Conservation (phyloP, 2,329 filamentous ascomycete species). For the Cytospora mali region DNA sequence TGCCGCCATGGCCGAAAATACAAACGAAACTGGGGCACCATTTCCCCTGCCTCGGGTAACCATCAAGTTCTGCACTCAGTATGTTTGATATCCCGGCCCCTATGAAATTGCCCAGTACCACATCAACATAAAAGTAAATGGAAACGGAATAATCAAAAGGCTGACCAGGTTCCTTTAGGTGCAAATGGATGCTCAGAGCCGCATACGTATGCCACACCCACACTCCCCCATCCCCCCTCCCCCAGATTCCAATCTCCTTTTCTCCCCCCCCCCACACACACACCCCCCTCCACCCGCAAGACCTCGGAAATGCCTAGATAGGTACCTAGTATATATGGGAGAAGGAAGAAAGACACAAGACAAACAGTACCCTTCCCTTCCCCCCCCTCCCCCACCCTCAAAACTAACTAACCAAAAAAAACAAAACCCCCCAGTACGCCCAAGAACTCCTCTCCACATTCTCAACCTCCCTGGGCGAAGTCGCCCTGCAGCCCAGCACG, state of each 20-base stretch:
- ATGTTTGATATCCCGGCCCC: not conserved
- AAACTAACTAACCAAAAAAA: not conserved
- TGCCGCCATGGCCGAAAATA: slow-evolving; percentile 32
- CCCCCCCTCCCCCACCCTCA: slow-evolving; percentile 12
- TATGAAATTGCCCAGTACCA: too few species aligned
- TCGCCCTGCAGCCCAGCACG: slow-evolving; percentile 81
- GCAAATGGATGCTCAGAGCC: slow-evolving; percentile 86
- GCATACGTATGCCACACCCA: slow-evolving; percentile 67
- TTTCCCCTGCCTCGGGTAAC: slow-evolving; percentile 69
- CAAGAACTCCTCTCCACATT: slow-evolving; percentile 97
- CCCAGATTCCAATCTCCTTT: not conserved
- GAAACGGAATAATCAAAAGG: not conserved
- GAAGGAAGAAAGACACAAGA: too few species aligned
- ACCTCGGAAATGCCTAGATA: too few species aligned
- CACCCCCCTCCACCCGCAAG: too few species aligned
- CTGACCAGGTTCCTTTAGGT: slow-evolving; percentile 50
- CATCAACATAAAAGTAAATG: not conserved
- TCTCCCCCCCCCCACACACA: slow-evolving; percentile 18
- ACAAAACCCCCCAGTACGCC: slow-evolving; percentile 65
- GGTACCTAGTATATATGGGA: too few species aligned
- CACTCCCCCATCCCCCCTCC: not conserved
- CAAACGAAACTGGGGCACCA: slow-evolving; percentile 28
- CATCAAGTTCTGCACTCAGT: slow-evolving; percentile 85
- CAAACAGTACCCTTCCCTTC: slow-evolving; percentile 7
- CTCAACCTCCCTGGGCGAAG: slow-evolving; percentile 78